Base-by-base conservation (phyloP, 371 early-diverging fungal species). In the Rhizopus delemar region DNA sequence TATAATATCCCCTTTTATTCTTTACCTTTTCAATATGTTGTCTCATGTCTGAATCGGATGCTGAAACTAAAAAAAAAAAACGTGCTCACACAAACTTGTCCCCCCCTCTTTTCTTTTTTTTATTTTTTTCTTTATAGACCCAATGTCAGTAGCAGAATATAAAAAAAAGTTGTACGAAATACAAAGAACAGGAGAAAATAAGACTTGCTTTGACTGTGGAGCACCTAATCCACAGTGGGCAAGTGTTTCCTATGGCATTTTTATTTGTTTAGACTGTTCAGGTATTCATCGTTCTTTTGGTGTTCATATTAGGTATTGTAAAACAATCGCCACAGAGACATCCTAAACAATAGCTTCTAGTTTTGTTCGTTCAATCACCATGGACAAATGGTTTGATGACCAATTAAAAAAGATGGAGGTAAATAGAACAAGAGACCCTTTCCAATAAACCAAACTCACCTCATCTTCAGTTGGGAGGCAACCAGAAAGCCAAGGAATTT, bases 351-450 rank as follows among this genome's bases (percentile, higher is more conserved):
- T 28, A 32, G 35, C 16, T 29, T 13, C 0, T 70, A 91, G 90
- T 77, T 96, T 98, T 84, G 98, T 99, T 33, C 92, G 98, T 16
- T 98, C 98, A 9, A 91, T 98, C 54, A 90, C 92, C 8, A 99
- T 99, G 97, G 99, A 99, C 74, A 90, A 90, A 62, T 99, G 99
- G 99, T 87, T 86, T 45, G 87, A 92, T 16, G 93, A 94, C 73
- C 97, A 98, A 70, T 77, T 93, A 53, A 88, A 90, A 67, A 88
- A 92, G 59, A 97, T 99, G 97, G 86, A 94, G 65, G 86, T 83
- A 72, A 62, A 22, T 12, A 6, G 13, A 48, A 31, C 32, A 36
- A 0, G 8, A 43, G 28, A 45, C n/a, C 22, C 22, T 22, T 22
- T 0, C 22, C 34, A 33, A 29, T 33, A 16, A 39, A 39, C 3